These are phyloP conservation scores for Boletus rubroflammeus DNA, from an alignment of 768 basidiomycete species.

Conservation along the genomic window DNA sequence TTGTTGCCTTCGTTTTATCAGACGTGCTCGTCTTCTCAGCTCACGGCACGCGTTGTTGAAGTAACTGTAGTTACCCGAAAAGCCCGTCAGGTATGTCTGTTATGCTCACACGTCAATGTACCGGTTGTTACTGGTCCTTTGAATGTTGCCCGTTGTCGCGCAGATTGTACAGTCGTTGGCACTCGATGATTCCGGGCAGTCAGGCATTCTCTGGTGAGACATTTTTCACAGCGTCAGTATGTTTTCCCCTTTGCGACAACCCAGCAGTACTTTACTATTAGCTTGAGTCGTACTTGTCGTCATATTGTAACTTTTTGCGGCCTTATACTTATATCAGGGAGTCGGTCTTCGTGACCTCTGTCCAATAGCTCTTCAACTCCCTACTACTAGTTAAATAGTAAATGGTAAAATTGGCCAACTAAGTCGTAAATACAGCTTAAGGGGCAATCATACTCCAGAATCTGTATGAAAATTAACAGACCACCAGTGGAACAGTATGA, in stretches of 20 bases:
- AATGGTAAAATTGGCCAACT: too few species aligned
- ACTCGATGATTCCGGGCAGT: neutral
- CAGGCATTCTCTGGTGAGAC: too few species aligned
- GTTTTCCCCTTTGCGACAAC: neutral
- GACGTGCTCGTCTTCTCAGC: conserved; percentile 1
- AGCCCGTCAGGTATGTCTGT: neutral
- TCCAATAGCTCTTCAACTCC: neutral
- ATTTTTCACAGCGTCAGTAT: neutral
- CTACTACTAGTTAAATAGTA: too few species aligned
- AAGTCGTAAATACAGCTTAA: too few species aligned
- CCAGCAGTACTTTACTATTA: neutral
- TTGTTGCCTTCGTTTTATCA: conserved; percentile 1
- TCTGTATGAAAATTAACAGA: too few species aligned
- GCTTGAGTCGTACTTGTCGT: neutral
- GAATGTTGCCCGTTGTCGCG: neutral
- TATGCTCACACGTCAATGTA: neutral
- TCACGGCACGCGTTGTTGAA: neutral
- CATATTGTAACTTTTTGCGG: neutral
- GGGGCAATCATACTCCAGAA: too few species aligned
- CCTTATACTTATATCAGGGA: too few species aligned
- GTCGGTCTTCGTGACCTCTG: neutral
- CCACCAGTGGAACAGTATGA: too few species aligned
- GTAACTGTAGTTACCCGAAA: neutral
- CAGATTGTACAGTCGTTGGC: neutral
- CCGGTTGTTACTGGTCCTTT: neutral